Base-by-base conservation (phyloP, 441 rosid species). In the Gossypium davidsonii region DNA sequence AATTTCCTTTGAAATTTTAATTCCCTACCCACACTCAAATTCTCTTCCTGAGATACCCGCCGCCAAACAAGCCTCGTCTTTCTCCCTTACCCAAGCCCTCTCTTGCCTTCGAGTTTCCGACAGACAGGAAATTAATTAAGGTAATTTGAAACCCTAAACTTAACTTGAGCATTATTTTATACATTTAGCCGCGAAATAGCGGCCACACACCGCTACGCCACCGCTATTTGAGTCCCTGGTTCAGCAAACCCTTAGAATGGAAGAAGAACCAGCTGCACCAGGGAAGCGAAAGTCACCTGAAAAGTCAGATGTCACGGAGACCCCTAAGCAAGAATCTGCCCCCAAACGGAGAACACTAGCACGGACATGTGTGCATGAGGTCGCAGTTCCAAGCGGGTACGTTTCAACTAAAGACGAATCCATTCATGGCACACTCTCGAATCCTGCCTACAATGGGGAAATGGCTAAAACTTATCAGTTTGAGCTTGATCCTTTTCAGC, bases 321-420 rank as follows among this genome's bases (percentile, higher is more conserved):
- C 73, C 56, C 80, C 82, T 10, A 79, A 65, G 65, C 78, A 74
- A 66, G 91, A 88, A 46, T 79, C 89, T n/a, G 77, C 83, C 48
- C 42, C 77, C 44, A 92, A 88, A 79, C 81, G 89, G 34, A 80
- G 86, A 74, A 85, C 65, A 80, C 79, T 79, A 58, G 71, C 78
- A n/a, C 89, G 90, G 46, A 89, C 91, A 3, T 95, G 99, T 61
- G 94, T 95, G 70, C 99, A 95, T 55, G 99, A 95, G 85, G 98
- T 95, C 34, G 96, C 93, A 12, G 94, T 90, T 44, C 97, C 99
- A 0, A 84, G 79, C 58, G 92, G 80, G 15, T 89, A 88, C 39
- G 57, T 78, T 71, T 76, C 91, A 21, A 77, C 83, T 53, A 87
- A 82, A 80, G 94, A 88, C 39, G 96, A 93, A 77, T n/a, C 70